Evolutionary conservation across 306 rosid genomes (phyloP).

Genomic region (Pyrus betulifolia): DNA sequence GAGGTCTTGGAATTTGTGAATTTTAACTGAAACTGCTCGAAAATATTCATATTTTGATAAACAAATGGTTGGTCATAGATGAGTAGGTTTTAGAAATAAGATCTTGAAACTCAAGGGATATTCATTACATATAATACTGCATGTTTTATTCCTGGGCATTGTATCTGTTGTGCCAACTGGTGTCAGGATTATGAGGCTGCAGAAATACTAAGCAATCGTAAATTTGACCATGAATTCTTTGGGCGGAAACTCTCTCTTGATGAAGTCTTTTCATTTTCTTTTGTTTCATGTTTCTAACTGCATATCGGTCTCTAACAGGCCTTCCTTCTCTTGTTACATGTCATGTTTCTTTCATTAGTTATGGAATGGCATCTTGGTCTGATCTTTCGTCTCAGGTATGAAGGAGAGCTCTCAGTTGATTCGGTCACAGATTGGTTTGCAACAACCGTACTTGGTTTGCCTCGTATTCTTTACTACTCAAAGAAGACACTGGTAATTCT

Average conservation of each 20-base stretch:
- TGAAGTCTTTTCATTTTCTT: background rate
- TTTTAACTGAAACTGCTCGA: background rate
- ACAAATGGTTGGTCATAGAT: background rate
- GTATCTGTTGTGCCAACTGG: background rate
- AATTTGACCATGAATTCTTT: background rate
- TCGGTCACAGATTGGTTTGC: conserved; percentile 85
- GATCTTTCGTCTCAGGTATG: conserved; percentile 42
- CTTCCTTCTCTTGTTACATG: conserved; percentile 53
- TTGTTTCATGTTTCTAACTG: conserved; percentile 3
- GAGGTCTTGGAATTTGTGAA: background rate
- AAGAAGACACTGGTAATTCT: conserved; percentile 71
- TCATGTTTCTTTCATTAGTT: conserved; percentile 4
- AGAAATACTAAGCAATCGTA: background rate
- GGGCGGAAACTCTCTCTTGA: background rate
- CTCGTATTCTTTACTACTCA: conserved; percentile 75
- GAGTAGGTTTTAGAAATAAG: background rate
- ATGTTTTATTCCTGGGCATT: background rate
- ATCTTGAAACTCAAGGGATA: background rate
- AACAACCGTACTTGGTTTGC: conserved; percentile 58
- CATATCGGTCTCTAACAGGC: conserved; percentile 36
- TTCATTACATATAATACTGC: too few species aligned
- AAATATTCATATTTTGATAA: background rate
- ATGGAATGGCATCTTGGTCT: background rate
- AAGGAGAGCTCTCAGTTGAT: conserved; percentile 58
- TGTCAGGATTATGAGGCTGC: background rate